Evolutionary conservation across 805 yeast genomes (phyloP).

Genomic region (Yueomyces sinensis): DNA sequence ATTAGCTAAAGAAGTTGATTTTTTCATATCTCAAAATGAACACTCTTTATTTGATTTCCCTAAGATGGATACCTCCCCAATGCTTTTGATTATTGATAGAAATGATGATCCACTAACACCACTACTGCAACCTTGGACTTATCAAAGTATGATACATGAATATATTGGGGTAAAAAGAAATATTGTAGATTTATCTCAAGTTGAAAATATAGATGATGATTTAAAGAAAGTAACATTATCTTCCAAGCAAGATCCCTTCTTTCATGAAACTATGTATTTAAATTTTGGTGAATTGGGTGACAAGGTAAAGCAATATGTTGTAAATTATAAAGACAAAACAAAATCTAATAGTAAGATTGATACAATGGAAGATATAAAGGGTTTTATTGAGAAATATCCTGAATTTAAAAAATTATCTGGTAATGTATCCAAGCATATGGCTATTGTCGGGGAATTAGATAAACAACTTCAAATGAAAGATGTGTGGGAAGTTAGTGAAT

Average conservation of each 20-base stretch:
- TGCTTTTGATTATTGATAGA: slow-evolving; percentile 67
- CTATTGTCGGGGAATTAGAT: slow-evolving; percentile 78
- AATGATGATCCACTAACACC: slow-evolving; percentile 91
- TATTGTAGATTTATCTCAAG: slow-evolving; percentile 50
- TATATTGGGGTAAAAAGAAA: slow-evolving; percentile 72
- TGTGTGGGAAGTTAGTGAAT: slow-evolving; percentile 77
- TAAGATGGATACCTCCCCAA: slow-evolving; percentile 52
- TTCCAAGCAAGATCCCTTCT: slow-evolving; percentile 64
- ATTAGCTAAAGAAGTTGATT: slow-evolving; percentile 53
- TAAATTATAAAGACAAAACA: slow-evolving; percentile 67
- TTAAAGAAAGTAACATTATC: slow-evolving; percentile 51
- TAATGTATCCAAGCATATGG: slow-evolving; percentile 85
- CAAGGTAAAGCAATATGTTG: slow-evolving; percentile 70
- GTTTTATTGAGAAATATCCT: slow-evolving; percentile 84
- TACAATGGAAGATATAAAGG: slow-evolving; percentile 80
- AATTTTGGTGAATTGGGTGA: slow-evolving; percentile 95
- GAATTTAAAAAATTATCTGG: slow-evolving; percentile 81
- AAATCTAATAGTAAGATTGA: slow-evolving; percentile 54
- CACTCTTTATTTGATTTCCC: slow-evolving; percentile 57
- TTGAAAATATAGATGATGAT: slow-evolving; percentile 45
- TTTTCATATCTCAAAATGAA: slow-evolving; percentile 41
- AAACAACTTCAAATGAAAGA: slow-evolving; percentile 48
- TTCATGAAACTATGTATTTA: slow-evolving; percentile 64
- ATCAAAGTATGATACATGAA: slow-evolving; percentile 95
- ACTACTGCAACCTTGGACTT: slow-evolving; percentile 89